Percentiles rank a stretch among this genome's conserved stretches.
Evolutionary conservation across 1,284 basidiomycete species (phyloP).

Genomic region (Moniliophthora roreri): DNA sequence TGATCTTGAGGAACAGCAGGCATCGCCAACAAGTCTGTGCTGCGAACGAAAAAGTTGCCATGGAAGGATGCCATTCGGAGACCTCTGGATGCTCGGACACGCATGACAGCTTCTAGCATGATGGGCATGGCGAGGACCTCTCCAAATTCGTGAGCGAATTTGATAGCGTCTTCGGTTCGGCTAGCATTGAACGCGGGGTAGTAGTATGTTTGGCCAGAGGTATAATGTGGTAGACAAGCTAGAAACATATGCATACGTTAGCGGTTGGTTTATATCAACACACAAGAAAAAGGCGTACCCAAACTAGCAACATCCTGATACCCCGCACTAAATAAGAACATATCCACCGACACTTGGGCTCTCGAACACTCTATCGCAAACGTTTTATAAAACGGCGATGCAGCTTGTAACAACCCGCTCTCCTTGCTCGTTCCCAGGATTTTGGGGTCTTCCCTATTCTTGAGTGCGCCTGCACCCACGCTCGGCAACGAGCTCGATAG

Average conservation of each 20-base stretch:
- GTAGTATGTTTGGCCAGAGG: constrained; percentile 97
- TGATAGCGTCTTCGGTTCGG: constrained; percentile 92
- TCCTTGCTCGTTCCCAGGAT: constrained; percentile 94
- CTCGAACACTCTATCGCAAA: constrained; percentile 99
- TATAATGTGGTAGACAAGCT: constrained; percentile 96
- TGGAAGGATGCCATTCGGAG: constrained; percentile 98
- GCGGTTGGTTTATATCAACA: no score
- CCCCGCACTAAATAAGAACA: constrained; percentile 94
- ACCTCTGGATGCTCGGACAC: constrained; percentile 93
- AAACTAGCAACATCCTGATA: constrained; percentile 97
- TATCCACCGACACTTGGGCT: constrained; percentile 96
- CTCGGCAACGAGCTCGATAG: constrained; percentile 87
- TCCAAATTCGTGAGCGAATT: constrained; percentile 97
- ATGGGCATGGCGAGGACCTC: constrained; percentile 92
- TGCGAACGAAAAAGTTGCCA: constrained; percentile 99
- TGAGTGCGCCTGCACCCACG: constrained; percentile 88
- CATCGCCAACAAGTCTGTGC: constrained; percentile 95
- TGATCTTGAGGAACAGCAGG: constrained; percentile 96
- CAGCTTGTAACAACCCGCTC: constrained; percentile 76
- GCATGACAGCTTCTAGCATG: constrained; percentile 96
- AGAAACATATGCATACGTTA: constrained; percentile 3
- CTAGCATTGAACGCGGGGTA: constrained; percentile 98
- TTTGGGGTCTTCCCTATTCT: constrained; percentile 96
- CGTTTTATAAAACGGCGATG: constrained; percentile 96
- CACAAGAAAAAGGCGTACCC: constrained; percentile 40